Percentiles rank a stretch among this genome's conserved stretches.
Evolutionary conservation across 345 rosid species (phyloP).

Genomic region (Corchorus olitorius): DNA sequence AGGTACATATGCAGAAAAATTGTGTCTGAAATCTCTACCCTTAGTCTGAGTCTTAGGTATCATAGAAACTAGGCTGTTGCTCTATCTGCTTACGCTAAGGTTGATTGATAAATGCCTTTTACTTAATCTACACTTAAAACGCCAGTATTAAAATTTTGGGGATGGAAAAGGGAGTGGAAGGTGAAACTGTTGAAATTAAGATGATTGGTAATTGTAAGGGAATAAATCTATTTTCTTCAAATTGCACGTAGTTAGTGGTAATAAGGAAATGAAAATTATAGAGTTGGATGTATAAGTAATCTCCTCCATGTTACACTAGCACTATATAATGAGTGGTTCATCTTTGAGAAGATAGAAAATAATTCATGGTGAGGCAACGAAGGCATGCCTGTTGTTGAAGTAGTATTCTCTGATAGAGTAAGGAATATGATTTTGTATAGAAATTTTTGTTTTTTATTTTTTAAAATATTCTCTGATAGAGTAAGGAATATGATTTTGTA

Average conservation of each 20-base stretch:
- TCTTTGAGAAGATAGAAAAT: background rate
- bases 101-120: constrained; percentile 4
- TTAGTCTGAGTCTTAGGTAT: constrained; percentile 3
- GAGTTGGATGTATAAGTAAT: background rate
- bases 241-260: background rate
- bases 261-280: background rate
- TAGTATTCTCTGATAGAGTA: background rate
- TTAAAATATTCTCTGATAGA: background rate
- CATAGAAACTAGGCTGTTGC: background rate
- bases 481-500: background rate
- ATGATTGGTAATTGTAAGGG: constrained; percentile 4
- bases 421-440: background rate
- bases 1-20: background rate
- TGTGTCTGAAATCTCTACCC: background rate
- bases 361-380: background rate
- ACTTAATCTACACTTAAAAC: background rate
- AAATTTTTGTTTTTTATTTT: no score
- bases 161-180: background rate
- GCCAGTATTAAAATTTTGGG: background rate
- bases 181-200: background rate
- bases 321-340: background rate
- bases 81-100: background rate
- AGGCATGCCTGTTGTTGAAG: background rate
- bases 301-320: background rate
- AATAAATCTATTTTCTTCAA: background rate